Evolutionary conservation across 2,329 filamentous ascomycete genomes (phyloP).

Genomic region (Tolypocladium album): DNA sequence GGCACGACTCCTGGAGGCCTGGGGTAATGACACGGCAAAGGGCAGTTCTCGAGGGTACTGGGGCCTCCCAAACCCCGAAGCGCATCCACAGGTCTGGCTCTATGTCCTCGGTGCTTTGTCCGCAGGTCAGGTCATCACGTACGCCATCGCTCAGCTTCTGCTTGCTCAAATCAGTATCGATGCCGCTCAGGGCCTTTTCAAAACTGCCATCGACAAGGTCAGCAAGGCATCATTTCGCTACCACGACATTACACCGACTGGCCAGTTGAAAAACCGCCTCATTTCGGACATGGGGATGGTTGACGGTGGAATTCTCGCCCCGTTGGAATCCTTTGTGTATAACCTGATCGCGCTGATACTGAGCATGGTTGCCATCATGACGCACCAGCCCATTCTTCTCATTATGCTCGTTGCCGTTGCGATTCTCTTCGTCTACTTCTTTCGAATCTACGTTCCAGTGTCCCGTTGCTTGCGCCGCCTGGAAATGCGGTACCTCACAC

Average conservation of each 20-base stretch:
- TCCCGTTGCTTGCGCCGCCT: constrained; percentile 75
- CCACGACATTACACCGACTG: constrained; percentile 83
- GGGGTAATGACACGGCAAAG: constrained; percentile 52
- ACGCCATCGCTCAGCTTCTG: constrained; percentile 51
- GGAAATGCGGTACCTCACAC: constrained; percentile 82
- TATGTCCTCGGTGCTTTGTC: constrained; percentile 59
- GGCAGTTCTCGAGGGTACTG: constrained; percentile 9
- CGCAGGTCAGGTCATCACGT: constrained; percentile 45
- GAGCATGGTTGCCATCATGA: constrained; percentile 67
- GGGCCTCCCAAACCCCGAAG: constrained; percentile 48
- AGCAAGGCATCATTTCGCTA: constrained; percentile 78
- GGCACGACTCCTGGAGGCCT: constrained; percentile 76
- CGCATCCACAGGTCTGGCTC: constrained; percentile 65
- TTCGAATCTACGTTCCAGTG: constrained; percentile 66
- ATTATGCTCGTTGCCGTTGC: constrained; percentile 60
- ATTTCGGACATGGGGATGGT: constrained; percentile 85
- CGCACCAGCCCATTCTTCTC: constrained; percentile 68
- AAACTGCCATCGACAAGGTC: constrained; percentile 59
- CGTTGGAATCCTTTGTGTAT: constrained; percentile 62
- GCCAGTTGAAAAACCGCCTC: constrained; percentile 82
- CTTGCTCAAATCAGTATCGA: constrained; percentile 71
- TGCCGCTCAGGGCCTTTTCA: constrained; percentile 67
- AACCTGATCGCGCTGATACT: constrained; percentile 60
- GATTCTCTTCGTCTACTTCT: constrained; percentile 59
- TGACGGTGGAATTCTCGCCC: constrained; percentile 71